Percentiles rank a stretch among this genome's conserved stretches.
phyloP scores from a whole-genome alignment of 495 filamentous ascomycete species.

The Filosporella fistucella region DNA sequence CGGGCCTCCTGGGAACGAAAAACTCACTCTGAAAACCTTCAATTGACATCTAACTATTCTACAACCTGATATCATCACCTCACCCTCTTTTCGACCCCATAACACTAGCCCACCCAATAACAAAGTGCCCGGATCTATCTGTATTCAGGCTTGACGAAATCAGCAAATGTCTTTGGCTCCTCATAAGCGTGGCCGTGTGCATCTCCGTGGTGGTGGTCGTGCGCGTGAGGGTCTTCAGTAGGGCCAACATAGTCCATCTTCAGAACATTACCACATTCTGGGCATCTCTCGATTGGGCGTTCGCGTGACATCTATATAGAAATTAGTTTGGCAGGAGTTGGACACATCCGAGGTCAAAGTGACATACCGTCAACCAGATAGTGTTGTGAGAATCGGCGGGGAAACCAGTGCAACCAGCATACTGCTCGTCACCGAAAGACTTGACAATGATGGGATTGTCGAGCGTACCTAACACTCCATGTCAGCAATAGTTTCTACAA shows the following conservation, averaged over 20 bases:
- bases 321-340: neutral
- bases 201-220: constrained; percentile 32
- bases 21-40: constrained; percentile 3
- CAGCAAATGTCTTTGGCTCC: constrained; percentile 88
- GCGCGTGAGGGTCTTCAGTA: constrained; percentile 58
- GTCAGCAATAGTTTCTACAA: constrained; percentile 5
- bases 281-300: constrained; percentile 88
- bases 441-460: constrained; percentile 85
- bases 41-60: constrained; percentile 12
- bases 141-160: constrained; percentile 92
- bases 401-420: constrained; percentile 90
- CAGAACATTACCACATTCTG: constrained; percentile 90
- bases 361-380: constrained; percentile 81
- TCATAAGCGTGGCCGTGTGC: constrained; percentile 34
- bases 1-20: too few relatives aligned
- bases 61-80: constrained; percentile 2
- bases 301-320: constrained; percentile 70
- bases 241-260: constrained; percentile 97
- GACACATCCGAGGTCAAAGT: neutral
- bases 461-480: constrained; percentile 63
- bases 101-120: neutral
- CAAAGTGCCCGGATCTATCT: constrained; percentile 44
- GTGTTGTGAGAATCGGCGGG: constrained; percentile 88
- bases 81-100: neutral
- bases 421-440: constrained; percentile 92